phyloP scores from a whole-genome alignment of 2,329 filamentous ascomycete genomes.

The Calonectria fujianensis region DNA sequence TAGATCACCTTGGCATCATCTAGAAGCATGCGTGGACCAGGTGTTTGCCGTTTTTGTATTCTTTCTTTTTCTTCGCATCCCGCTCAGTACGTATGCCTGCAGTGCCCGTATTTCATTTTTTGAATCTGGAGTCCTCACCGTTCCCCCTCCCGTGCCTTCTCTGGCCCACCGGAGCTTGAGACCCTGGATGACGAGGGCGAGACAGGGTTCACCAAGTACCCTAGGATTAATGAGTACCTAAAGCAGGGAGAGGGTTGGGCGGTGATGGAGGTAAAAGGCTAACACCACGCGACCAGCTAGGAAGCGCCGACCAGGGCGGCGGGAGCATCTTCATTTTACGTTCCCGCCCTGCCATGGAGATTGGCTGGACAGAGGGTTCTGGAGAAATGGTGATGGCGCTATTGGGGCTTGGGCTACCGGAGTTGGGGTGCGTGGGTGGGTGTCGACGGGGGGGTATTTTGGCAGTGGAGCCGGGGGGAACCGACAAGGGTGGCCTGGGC shows the following conservation, averaged over 20 bases:
- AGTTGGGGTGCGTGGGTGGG: slow-evolving; percentile 18
- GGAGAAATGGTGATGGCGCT: slow-evolving; percentile 37
- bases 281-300: slow-evolving; percentile 36
- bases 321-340: slow-evolving; percentile 55
- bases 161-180: slow-evolving; percentile 22
- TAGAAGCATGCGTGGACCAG: not conserved
- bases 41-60: not conserved
- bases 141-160: not conserved
- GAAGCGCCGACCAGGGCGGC: slow-evolving; percentile 36
- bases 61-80: not conserved
- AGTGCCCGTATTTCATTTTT: not conserved
- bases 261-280: slow-evolving; percentile 35
- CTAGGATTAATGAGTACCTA: slow-evolving; percentile 20
- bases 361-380: slow-evolving; percentile 16
- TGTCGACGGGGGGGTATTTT: slow-evolving; percentile 14
- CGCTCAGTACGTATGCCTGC: not conserved
- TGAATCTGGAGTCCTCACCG: slow-evolving; percentile 18
- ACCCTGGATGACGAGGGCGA: slow-evolving; percentile 39
- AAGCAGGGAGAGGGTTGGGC: slow-evolving; percentile 31
- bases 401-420: slow-evolving; percentile 30
- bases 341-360: slow-evolving; percentile 34
- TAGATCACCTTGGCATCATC: slow-evolving; percentile 5
- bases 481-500: not conserved
- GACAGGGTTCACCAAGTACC: slow-evolving; percentile 21
- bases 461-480: slow-evolving; percentile 25